Evolutionary conservation across 164 flowering plant species (phyloP).

Genomic region (Aristolochia contorta): DNA sequence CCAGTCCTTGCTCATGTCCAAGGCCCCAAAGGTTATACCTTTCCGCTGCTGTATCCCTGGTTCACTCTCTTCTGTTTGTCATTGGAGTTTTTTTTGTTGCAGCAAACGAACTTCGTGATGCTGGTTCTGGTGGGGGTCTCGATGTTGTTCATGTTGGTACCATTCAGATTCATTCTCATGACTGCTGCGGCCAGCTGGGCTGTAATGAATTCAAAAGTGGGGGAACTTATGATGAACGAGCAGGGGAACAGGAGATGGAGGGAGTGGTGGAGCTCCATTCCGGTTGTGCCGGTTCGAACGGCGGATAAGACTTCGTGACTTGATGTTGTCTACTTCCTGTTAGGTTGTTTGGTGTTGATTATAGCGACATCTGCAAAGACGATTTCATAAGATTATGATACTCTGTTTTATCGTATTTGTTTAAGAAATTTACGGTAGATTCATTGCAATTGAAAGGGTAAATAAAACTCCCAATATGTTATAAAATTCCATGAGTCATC

Average conservation of each 20-base stretch:
- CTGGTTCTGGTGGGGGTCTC: slow-evolving; percentile 30
- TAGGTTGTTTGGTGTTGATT: background rate
- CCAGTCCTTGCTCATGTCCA: slow-evolving; percentile 41
- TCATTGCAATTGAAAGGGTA: too few species aligned
- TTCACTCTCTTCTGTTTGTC: background rate
- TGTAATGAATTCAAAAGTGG: slow-evolving; percentile 28
- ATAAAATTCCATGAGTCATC: too few species aligned
- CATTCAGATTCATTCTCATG: slow-evolving; percentile 54
- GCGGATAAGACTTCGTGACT: slow-evolving; percentile 15
- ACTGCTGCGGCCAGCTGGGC: slow-evolving; percentile 14
- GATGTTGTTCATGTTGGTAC: slow-evolving; percentile 40
- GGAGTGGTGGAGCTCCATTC: slow-evolving; percentile 95
- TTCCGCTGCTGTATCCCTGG: background rate
- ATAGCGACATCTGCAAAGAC: background rate
- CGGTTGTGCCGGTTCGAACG: slow-evolving; percentile 47
- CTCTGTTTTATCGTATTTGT: too few species aligned
- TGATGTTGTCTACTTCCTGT: background rate
- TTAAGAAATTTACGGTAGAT: too few species aligned
- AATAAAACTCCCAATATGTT: too few species aligned
- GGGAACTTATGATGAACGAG: slow-evolving; percentile 23
- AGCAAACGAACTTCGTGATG: slow-evolving; percentile 70
- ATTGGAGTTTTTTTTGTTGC: slow-evolving; percentile 9
- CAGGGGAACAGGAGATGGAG: slow-evolving; percentile 39
- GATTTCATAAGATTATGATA: too few species aligned
- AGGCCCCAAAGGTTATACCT: slow-evolving; percentile 49